These are phyloP conservation scores for Climacium dendroides DNA, from an alignment of 225 moss, liverwort and hornwort genomes.

Conservation along the genomic window DNA sequence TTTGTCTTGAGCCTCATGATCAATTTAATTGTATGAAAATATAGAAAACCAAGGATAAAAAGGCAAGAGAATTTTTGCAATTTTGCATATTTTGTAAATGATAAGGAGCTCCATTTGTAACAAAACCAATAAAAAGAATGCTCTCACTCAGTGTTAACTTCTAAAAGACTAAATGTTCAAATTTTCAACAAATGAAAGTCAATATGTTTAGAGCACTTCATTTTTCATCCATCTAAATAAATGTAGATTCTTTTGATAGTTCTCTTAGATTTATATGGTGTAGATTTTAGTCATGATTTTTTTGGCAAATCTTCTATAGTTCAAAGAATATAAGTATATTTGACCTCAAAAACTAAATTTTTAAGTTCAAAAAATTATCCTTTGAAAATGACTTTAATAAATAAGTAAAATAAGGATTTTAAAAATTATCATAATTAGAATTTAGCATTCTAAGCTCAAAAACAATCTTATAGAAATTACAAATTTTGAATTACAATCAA, in stretches of 20 bases:
- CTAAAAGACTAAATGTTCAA: neutral
- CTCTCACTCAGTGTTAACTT: too few relatives aligned
- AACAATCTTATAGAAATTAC: neutral
- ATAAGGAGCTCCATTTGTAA: neutral
- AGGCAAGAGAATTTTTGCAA: neutral
- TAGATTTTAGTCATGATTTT: neutral
- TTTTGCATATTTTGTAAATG: neutral
- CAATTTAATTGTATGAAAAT: too few relatives aligned
- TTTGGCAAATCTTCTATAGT: neutral
- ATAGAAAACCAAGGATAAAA: neutral
- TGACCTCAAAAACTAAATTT: neutral
- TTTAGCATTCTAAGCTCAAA: accelerated
- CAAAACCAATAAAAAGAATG: neutral
- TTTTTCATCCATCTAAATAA: neutral
- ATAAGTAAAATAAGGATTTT: neutral
- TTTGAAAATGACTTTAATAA: neutral
- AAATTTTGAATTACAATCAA: neutral
- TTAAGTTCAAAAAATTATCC: too few relatives aligned
- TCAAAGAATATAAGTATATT: neutral
- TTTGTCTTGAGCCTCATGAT: too few relatives aligned
- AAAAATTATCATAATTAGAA: neutral
- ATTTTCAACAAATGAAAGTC: accelerated
- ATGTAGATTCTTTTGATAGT: neutral
- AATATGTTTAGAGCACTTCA: neutral
- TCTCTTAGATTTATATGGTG: neutral